phyloP scores from a whole-genome alignment of 2,329 filamentous ascomycete species.

The Cladosporium colombiae region DNA sequence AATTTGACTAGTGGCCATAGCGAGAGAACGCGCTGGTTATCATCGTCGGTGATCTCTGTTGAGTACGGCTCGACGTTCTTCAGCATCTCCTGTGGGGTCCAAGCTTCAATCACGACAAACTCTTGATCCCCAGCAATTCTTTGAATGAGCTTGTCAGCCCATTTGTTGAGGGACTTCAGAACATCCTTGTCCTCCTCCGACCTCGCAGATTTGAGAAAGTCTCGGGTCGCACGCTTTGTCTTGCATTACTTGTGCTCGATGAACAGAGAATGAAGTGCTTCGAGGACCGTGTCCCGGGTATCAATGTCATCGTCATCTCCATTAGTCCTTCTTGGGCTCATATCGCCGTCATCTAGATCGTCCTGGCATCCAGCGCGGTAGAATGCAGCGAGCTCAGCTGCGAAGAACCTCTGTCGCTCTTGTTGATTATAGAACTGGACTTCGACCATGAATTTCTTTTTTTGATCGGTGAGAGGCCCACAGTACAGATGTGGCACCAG shows the following conservation, averaged over 20 bases:
- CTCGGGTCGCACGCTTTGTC: neutral
- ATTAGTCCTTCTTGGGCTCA: neutral
- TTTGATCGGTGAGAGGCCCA: conserved; percentile 20
- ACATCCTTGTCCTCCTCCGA: neutral
- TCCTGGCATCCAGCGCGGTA: conserved; percentile 15
- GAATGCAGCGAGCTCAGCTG: conserved; percentile 16
- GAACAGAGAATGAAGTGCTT: conserved; percentile 23
- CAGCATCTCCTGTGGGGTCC: conserved; percentile 22
- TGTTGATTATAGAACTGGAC: conserved; percentile 25
- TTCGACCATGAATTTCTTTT: conserved; percentile 23
- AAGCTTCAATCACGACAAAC: conserved; percentile 13
- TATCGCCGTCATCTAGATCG: conserved; percentile 5
- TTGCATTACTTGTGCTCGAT: conserved; percentile 21
- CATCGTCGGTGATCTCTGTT: conserved; percentile 6
- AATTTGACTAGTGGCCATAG: conserved; percentile 27
- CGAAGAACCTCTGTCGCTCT: conserved; percentile 21
- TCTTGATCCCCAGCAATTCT: neutral
- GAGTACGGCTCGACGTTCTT: conserved; percentile 22
- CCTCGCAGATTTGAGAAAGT: neutral
- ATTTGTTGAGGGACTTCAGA: neutral
- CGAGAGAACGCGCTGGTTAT: neutral
- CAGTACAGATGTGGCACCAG: conserved; percentile 25
- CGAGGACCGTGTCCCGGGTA: conserved; percentile 6
- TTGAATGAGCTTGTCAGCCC: conserved; percentile 5
- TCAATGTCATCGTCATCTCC: conserved; percentile 15